Evolutionary conservation across 495 filamentous ascomycete genomes (phyloP), one percentile per base, ranked within the genome.

Genomic region (Antarctomyces pellizariae): DNA sequence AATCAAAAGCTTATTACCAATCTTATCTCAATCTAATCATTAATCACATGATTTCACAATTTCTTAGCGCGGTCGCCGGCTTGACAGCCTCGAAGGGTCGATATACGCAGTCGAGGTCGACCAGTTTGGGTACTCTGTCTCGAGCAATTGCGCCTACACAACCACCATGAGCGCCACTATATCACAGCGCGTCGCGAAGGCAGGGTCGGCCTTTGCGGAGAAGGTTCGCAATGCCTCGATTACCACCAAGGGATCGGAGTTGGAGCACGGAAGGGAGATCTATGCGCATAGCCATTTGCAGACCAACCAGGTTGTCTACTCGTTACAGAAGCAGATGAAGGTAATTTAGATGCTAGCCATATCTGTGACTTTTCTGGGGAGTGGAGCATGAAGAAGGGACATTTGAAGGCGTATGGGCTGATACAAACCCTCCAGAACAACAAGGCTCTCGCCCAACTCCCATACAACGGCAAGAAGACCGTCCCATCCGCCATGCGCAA

Each of bases 391-490:
- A 7, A 21, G 19, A 21, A 10, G 10, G 19, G 10, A 6, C 6
- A 21, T 18, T 19, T 26, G 7, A 24, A 14, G 23, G 19, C 15
- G 10, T 28, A 20, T 22, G 27, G 28, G 24, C 13, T 24, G 20
- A 22, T 16, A 22, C 26, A 28, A 30, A 7, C 3, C 18, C 28
- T 13, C 22, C 26, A 78, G 74, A 59, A 73, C 52, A 64, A 64
- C 48, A 59, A 53, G 32, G 53, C 67, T 31, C 49, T 89, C 30
- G 53, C 57, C 25, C 86, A 97, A 49, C 51, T 92, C 33, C 56
- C 78, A 36, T 91, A 67, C 58, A 70, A 79, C 26, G 86, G 83
- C 56, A 91, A 91, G 52, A 86, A 97, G 42, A 72, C 76, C 34
- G 58, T 73, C 18, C 82, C 82, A 3, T 45, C 66, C 29, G 55